Evolutionary conservation across 2,329 filamentous ascomycete species (phyloP).

Genomic region (Madurella mycetomatis): DNA sequence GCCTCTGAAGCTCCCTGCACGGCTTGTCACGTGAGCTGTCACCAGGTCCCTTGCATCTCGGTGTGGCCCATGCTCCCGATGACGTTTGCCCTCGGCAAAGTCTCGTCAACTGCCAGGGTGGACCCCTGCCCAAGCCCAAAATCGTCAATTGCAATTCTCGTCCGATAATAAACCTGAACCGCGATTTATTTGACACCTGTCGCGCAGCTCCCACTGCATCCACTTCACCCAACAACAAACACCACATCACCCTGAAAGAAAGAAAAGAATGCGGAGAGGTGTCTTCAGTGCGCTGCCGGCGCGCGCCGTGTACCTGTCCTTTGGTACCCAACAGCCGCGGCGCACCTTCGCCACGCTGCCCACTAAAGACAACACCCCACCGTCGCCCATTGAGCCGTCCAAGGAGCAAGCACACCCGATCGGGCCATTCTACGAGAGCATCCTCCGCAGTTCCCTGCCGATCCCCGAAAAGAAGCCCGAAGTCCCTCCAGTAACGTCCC

Average conservation of each 20-base stretch:
- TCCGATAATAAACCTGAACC: constrained; percentile 11
- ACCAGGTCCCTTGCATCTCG: not conserved
- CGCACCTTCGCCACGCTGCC: constrained; percentile 24
- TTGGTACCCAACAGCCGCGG: constrained; percentile 17
- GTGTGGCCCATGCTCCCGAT: not conserved
- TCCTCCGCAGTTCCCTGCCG: constrained; percentile 45
- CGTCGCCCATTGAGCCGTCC: constrained; percentile 26
- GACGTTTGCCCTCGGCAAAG: constrained; percentile 19
- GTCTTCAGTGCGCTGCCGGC: constrained; percentile 20
- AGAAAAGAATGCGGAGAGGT: constrained; percentile 23
- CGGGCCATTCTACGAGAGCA: constrained; percentile 56
- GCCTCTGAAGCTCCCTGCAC: too few relatives aligned
- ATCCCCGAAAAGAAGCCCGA: constrained; percentile 41
- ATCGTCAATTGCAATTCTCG: constrained; percentile 16
- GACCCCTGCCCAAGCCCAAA: constrained; percentile 14
- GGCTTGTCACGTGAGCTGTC: not conserved
- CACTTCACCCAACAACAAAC: not conserved
- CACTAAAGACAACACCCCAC: constrained; percentile 27
- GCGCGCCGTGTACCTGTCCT: constrained; percentile 19
- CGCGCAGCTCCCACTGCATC: not conserved
- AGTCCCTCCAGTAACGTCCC: constrained; percentile 39
- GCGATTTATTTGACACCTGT: not conserved
- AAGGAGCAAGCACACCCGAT: constrained; percentile 46
- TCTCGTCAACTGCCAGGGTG: not conserved
- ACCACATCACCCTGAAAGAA: not conserved